A percentile compares a stretch with the other conserved stretches of the same genome.
Evolutionary conservation across 495 filamentous ascomycete species (phyloP).

Genomic region (Staphylotrichum longicolle): DNA sequence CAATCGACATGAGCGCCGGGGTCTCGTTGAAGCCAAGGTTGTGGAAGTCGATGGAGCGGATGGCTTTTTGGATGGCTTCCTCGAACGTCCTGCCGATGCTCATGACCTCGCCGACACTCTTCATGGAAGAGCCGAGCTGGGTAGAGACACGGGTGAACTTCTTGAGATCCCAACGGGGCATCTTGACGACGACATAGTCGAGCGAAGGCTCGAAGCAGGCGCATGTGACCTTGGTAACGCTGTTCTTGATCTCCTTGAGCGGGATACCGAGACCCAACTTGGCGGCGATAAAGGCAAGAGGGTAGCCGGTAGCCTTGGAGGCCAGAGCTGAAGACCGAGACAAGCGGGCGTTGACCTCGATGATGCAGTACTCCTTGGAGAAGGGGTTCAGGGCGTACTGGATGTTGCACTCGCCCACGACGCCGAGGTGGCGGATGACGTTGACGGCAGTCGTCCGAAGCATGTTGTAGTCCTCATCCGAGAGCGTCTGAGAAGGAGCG

Average conservation of each 20-base stretch:
- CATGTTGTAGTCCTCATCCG: conserved; percentile 99
- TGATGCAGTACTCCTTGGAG: conserved; percentile 94
- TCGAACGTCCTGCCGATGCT: conserved; percentile 95
- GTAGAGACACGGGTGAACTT: conserved; percentile 97
- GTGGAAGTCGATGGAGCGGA: conserved; percentile 88
- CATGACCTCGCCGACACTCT: conserved; percentile 99
- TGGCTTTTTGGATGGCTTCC: conserved; percentile 98
- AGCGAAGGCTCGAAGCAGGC: conserved; percentile 99
- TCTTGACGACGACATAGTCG: conserved; percentile 98
- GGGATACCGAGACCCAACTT: conserved; percentile 94
- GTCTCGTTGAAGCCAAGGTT: conserved; percentile 96
- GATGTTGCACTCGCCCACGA: conserved; percentile 97
- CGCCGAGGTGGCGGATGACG: conserved; percentile 91
- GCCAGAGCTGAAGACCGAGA: conserved; percentile 94
- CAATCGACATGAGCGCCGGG: conserved; percentile 87
- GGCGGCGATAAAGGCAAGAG: conserved; percentile 92
- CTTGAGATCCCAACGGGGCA: conserved; percentile 97
- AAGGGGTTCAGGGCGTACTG: conserved; percentile 96
- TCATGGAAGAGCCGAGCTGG: conserved; percentile 95
- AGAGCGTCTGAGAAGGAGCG: conserved; percentile 90
- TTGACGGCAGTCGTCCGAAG: conserved; percentile 93
- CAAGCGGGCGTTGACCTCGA: conserved; percentile 96
- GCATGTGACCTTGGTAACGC: conserved; percentile 92
- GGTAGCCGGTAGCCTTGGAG: conserved; percentile 97
- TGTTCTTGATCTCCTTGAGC: conserved; percentile 93